Base-by-base conservation (phyloP, 2,329 filamentous ascomycete species). In the Alternaria metachromatica region DNA sequence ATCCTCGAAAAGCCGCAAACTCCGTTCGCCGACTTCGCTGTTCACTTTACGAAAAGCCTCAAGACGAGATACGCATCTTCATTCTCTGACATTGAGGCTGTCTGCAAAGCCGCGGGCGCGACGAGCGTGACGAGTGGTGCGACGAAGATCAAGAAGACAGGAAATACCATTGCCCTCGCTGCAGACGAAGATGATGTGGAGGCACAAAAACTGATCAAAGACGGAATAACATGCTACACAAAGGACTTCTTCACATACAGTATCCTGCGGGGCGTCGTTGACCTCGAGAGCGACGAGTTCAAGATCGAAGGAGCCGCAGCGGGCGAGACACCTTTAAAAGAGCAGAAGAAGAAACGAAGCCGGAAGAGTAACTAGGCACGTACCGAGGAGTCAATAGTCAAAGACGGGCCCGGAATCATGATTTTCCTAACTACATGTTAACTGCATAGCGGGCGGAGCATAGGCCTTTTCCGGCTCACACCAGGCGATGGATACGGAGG, bases 1-100 rank as follows among this genome's bases (percentile, higher is more conserved):
- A 64, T 82, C 10, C 76, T 75, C 25, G 62, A 66, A 6, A 67
- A 76, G 37, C 76, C 82, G 2, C 75, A 79, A 46, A 82, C 57
- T 9, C 64, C 83, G 59, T 87, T 88, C 71, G 62, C 77, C 1
- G 82, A 82, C 62, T 84, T 82, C 66, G 82, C 79, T 7, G 76
- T 87, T 25, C 86, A 84, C 68, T 82, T 86, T 72, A 86, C 84
- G 0, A 77, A 77, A 10, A 71, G 77, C 3, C 72, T 83, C 15
- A 77, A 77, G 41, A 72, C 70, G 20, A 69, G 73, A 5, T 77
- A 78, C 61, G 61, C 65, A 26, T 66, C 55, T 4, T 84, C 26
- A 11, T 28, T 81, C 64, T 59, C 67, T 1, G 79, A 82, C n/a
- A 76, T 85, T 6, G 73, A 80, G 33, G 67, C 75, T 5, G 74